Evolutionary conservation across 441 rosid genomes (phyloP).

Genomic region (Euphorbia schlechtendalii): DNA sequence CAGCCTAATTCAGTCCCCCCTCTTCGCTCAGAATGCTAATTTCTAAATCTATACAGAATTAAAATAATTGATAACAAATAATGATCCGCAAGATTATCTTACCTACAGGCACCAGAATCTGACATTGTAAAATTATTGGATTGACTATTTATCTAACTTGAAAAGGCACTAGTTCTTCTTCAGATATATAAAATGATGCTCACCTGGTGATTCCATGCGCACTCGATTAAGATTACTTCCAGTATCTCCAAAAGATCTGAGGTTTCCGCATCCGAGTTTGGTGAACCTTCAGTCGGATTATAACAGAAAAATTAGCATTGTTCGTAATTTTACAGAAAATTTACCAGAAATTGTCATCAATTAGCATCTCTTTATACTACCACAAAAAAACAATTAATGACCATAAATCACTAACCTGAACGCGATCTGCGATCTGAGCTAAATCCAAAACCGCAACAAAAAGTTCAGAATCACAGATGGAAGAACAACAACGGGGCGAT

Average conservation of each 20-base stretch:
- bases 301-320: conserved; percentile 18
- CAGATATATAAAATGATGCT: conserved; percentile 9
- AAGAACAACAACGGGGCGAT: neutral
- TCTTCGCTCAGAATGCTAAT: neutral
- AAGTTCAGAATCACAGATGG: neutral
- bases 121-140: neutral
- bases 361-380: neutral
- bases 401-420: neutral
- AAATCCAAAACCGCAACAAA: neutral
- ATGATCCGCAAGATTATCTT: neutral
- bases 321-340: conserved; percentile 9
- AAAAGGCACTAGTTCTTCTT: neutral
- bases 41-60: neutral
- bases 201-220: conserved; percentile 66
- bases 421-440: neutral
- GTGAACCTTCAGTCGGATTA: neutral
- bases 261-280: conserved; percentile 14
- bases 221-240: conserved; percentile 19
- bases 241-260: conserved; percentile 19
- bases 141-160: neutral
- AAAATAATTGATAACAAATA: neutral
- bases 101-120: neutral
- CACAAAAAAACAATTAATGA: neutral
- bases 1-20: neutral
- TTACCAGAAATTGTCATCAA: neutral